Percentiles rank a stretch among this genome's conserved stretches.
Evolutionary conservation across 306 rosid genomes (phyloP).

Genomic region (Potentilla sterilis): DNA sequence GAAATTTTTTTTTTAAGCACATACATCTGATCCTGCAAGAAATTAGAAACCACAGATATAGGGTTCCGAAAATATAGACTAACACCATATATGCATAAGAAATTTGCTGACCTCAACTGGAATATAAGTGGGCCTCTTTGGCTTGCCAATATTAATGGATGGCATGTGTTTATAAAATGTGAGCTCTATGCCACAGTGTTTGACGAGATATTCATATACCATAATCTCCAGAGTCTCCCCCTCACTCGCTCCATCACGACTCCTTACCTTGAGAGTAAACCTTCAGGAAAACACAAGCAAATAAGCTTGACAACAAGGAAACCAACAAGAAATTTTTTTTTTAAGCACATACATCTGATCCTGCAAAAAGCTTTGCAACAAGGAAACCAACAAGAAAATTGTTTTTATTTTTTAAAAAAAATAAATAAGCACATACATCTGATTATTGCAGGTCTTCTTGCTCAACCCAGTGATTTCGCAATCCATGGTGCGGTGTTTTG

Average conservation of each 20-base stretch:
- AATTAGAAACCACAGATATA: constrained; percentile 18
- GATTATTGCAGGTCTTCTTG: too few species aligned
- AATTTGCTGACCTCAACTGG: constrained; percentile 72
- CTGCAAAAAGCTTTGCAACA: too few species aligned
- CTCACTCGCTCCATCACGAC: constrained; percentile 33
- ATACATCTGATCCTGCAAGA: too few species aligned
- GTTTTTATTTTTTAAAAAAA: too few species aligned
- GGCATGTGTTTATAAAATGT: constrained; percentile 64
- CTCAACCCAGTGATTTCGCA: constrained; percentile 75
- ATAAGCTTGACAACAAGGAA: background rate
- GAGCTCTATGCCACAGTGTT: constrained; percentile 58
- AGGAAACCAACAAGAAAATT: too few species aligned
- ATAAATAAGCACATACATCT: constrained; percentile 56
- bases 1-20: constrained; percentile 5
- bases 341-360: too few species aligned
- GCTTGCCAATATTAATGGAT: too few species aligned
- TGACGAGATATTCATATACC: constrained; percentile 64
- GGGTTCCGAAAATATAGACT: constrained; percentile 10
- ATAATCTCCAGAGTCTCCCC: constrained; percentile 60
- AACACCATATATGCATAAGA: constrained; percentile 9
- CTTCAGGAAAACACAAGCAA: constrained; percentile 31
- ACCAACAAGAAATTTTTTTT: constrained; percentile 9
- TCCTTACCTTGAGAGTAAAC: constrained; percentile 66
- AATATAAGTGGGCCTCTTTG: constrained; percentile 63
- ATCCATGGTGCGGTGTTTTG: constrained; percentile 58